Conservation (phyloP, 2,329 filamentous ascomycete genomes). For the Pseudonectria foliicola region DNA sequence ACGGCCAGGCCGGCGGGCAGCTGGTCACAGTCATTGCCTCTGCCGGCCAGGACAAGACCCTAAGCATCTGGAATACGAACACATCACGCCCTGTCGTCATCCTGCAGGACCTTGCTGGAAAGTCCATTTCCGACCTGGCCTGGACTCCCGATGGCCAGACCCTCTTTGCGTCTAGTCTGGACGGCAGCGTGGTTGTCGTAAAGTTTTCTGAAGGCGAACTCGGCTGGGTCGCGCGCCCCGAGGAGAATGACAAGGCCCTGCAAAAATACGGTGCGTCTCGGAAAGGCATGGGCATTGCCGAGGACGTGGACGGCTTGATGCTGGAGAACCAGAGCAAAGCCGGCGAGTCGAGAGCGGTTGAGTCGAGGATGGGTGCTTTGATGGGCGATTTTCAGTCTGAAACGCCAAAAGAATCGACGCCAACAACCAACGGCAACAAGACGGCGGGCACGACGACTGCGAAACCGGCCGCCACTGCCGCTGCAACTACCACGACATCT, state of each 20-base stretch:
- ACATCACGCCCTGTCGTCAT: conserved; percentile 87
- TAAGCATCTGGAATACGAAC: conserved; percentile 97
- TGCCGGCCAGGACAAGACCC: conserved; percentile 89
- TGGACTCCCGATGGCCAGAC: conserved; percentile 91
- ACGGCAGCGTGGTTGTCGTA: conserved; percentile 77
- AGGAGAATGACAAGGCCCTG: conserved; percentile 87
- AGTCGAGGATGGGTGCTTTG: conserved; percentile 94
- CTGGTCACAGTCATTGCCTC: conserved; percentile 92
- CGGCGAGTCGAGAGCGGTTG: conserved; percentile 79
- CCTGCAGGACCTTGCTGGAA: conserved; percentile 77
- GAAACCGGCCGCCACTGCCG: conserved; percentile 42
- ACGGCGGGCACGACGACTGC: conserved; percentile 25
- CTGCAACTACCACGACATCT: conserved; percentile 37
- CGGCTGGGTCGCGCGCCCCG: conserved; percentile 75
- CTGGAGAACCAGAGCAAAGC: conserved; percentile 90
- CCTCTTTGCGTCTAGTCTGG: conserved; percentile 78
- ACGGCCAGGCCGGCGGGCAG: conserved; percentile 31
- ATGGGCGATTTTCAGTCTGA: conserved; percentile 74
- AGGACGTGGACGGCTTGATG: conserved; percentile 81
- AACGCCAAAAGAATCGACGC: conserved; percentile 43
- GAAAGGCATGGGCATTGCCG: conserved; percentile 82
- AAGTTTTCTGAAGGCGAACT: conserved; percentile 82
- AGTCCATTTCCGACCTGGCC: conserved; percentile 87
- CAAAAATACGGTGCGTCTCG: conserved; percentile 87
- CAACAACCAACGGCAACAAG: conserved; percentile 47